Percentiles rank a stretch among this genome's conserved stretches.
phyloP scores from a whole-genome alignment of 306 rosid species.

The Chamaecrista fasciculata region DNA sequence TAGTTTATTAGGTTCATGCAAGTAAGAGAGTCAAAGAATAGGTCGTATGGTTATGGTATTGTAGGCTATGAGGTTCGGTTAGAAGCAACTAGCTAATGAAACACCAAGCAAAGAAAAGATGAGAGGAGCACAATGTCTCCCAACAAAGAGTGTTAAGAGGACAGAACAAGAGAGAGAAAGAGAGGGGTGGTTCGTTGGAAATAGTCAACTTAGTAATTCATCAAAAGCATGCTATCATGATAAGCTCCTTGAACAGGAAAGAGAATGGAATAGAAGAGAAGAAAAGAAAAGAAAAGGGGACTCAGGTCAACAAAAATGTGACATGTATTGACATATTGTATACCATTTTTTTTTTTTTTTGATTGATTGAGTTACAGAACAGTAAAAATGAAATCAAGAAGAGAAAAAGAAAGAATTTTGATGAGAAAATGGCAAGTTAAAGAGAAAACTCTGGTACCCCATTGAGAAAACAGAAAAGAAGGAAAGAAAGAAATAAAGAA shows the following conservation, averaged over 20 bases:
- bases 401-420: too few relatives aligned
- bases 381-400: too few relatives aligned
- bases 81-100: constrained; percentile 40
- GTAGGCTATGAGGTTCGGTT: constrained; percentile 4
- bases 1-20: constrained; percentile 54
- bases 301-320: too few relatives aligned
- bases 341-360: too few relatives aligned
- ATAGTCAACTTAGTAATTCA: constrained; percentile 89
- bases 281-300: neutral
- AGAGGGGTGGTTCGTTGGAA: constrained; percentile 53
- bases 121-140: constrained; percentile 34
- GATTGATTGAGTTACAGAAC: too few relatives aligned
- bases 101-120: constrained; percentile 37
- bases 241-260: constrained; percentile 48
- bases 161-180: constrained; percentile 35
- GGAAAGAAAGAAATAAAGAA: neutral
- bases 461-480: neutral
- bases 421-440: too few relatives aligned
- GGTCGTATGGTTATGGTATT: neutral
- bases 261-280: constrained; percentile 4
- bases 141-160: constrained; percentile 34
- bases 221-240: constrained; percentile 70
- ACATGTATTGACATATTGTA: too few relatives aligned
- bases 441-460: too few relatives aligned
- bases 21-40: constrained; percentile 35